Conservation (phyloP, 2,329 filamentous ascomycete genomes). For the Monilinia laxa region DNA sequence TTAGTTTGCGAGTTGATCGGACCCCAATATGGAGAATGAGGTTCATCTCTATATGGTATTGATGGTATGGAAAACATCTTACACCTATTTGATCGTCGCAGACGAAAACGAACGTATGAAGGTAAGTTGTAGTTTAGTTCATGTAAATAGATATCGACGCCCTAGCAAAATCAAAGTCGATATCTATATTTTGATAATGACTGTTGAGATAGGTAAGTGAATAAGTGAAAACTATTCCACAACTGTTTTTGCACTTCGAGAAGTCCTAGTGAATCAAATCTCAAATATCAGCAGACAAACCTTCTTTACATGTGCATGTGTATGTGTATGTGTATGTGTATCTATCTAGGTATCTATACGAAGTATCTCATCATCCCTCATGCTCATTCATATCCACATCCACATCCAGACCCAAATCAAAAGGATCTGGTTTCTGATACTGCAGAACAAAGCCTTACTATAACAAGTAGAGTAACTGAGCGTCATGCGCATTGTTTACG, state of each 20-base stretch:
- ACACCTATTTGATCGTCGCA: not conserved
- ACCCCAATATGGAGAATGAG: slow-evolving; percentile 37
- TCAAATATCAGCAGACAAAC: not conserved
- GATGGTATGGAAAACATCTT: slow-evolving; percentile 25
- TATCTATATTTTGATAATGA: not conserved
- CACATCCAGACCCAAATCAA: not conserved
- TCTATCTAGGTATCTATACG: not conserved
- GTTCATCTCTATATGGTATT: slow-evolving; percentile 31
- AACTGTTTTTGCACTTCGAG: too few species aligned
- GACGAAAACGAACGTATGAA: not conserved
- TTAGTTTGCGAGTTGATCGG: slow-evolving; percentile 32
- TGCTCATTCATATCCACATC: not conserved
- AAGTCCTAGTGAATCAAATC: not conserved
- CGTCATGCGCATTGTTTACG: not conserved
- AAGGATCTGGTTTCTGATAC: slow-evolving; percentile 1
- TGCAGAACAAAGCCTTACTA: not conserved
- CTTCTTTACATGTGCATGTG: not conserved
- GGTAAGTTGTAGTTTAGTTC: not conserved
- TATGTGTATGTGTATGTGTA: too few species aligned
- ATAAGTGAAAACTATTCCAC: not conserved
- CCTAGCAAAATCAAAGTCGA: not conserved
- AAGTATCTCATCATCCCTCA: slow-evolving; percentile 3
- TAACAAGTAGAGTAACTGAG: slow-evolving; percentile 1
- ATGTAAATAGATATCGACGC: not conserved
- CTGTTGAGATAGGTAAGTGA: not conserved